These are phyloP conservation scores for Murraya paniculata DNA, from an alignment of 345 rosid genomes.

Conservation along the genomic window DNA sequence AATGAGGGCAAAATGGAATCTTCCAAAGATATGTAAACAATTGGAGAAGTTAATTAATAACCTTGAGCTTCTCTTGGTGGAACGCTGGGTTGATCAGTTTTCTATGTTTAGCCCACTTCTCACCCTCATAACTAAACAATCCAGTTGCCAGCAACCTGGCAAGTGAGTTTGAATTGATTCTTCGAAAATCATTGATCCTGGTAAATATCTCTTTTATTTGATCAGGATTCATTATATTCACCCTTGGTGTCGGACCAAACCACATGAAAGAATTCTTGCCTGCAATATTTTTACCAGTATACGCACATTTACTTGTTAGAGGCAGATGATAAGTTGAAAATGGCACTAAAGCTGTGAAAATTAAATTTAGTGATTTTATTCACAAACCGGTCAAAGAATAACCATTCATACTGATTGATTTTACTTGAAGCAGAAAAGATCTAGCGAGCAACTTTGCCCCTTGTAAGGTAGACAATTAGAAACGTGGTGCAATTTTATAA, in stretches of 20 bases:
- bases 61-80: constrained; percentile 4
- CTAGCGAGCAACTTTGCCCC: too few relatives aligned
- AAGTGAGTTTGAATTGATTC: constrained; percentile 22
- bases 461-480: too few relatives aligned
- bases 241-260: constrained; percentile 43
- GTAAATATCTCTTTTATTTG: constrained; percentile 35
- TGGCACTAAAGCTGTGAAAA: too few relatives aligned
- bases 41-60: neutral
- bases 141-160: constrained; percentile 28
- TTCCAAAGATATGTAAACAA: neutral
- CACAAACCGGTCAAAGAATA: neutral
- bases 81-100: constrained; percentile 27
- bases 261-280: constrained; percentile 42
- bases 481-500: too few relatives aligned
- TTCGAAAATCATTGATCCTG: constrained; percentile 33
- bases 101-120: constrained; percentile 40
- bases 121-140: constrained; percentile 24
- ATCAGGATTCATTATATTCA: constrained; percentile 37
- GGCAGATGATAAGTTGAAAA: neutral
- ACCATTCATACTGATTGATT: neutral
- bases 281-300: constrained; percentile 10
- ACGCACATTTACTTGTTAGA: too few relatives aligned
- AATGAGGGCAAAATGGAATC: neutral
- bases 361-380: too few relatives aligned
- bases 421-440: too few relatives aligned